phyloP scores from a whole-genome alignment of 2,329 filamentous ascomycete genomes.

The Colletotrichum kahawae region DNA sequence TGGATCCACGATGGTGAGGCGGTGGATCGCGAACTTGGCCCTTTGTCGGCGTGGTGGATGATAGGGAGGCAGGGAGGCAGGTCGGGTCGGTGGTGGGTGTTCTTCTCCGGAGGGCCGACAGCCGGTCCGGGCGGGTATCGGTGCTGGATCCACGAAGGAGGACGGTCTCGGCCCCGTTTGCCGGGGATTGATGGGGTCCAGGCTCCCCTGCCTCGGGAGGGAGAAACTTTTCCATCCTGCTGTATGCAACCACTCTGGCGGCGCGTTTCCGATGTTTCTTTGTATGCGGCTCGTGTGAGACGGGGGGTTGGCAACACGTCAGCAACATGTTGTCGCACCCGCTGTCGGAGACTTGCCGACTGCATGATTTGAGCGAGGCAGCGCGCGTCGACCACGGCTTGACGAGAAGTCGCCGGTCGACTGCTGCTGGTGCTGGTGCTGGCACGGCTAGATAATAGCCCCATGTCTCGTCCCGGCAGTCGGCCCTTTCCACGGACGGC shows the following conservation, averaged over 20 bases:
- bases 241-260: neutral
- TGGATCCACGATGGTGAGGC: neutral
- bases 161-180: conserved; percentile 11
- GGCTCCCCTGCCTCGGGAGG: neutral
- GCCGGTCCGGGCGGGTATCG: conserved; percentile 18
- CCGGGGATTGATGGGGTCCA: neutral
- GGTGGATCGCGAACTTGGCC: neutral
- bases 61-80: neutral
- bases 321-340: neutral
- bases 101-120: conserved; percentile 1
- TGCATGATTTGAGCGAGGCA: neutral
- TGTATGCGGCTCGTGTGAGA: neutral
- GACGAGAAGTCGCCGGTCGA: neutral
- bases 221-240: neutral
- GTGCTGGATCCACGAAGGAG: neutral
- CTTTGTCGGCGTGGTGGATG: neutral
- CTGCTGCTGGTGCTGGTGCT: neutral
- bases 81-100: neutral
- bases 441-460: neutral
- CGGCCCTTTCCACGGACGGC: neutral
- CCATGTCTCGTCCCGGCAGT: neutral
- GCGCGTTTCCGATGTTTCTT: neutral
- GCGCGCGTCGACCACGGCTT: neutral
- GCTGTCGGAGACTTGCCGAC: neutral
- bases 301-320: neutral